Evolutionary conservation across 2,329 filamentous ascomycete species (phyloP).

Genomic region (Akanthomyces dipterigenus): DNA sequence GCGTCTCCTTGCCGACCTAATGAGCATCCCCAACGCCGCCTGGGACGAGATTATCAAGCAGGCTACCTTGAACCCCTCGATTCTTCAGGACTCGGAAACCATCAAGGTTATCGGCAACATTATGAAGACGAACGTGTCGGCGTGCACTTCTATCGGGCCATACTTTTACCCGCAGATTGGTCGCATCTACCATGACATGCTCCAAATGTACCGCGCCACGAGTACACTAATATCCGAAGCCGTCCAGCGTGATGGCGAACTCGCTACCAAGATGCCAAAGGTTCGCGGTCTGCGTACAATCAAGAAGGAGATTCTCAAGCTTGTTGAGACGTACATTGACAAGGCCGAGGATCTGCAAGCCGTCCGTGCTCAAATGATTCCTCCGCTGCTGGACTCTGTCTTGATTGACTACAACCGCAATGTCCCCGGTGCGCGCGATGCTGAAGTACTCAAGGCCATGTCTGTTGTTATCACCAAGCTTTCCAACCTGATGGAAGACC

Average conservation of each 20-base stretch:
- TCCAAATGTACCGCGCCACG: slow-evolving; percentile 98
- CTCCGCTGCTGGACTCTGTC: slow-evolving; percentile 89
- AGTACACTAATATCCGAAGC: slow-evolving; percentile 92
- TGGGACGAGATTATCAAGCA: slow-evolving; percentile 93
- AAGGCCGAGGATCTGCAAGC: slow-evolving; percentile 95
- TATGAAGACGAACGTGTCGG: slow-evolving; percentile 99
- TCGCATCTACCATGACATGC: slow-evolving; percentile 95
- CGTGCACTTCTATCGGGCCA: slow-evolving; percentile 88
- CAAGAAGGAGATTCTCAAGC: slow-evolving; percentile 98
- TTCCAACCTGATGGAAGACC: slow-evolving; percentile 97
- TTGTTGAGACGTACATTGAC: slow-evolving; percentile 96
- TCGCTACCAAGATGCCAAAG: slow-evolving; percentile 96
- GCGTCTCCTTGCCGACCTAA: slow-evolving; percentile 80
- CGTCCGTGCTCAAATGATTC: slow-evolving; percentile 89
- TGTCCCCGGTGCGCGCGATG: slow-evolving; percentile 89
- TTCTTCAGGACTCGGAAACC: slow-evolving; percentile 85
- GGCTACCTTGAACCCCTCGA: slow-evolving; percentile 76
- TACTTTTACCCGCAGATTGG: slow-evolving; percentile 99
- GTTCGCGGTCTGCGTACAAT: slow-evolving; percentile 92
- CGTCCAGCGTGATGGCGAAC: slow-evolving; percentile 77
- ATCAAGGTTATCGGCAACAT: slow-evolving; percentile 99
- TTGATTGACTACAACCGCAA: slow-evolving; percentile 96
- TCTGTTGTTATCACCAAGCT: slow-evolving; percentile 95
- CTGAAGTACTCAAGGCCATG: slow-evolving; percentile 95
- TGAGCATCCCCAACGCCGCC: slow-evolving; percentile 86